These are phyloP conservation scores for Epichloe aotearoae DNA, from an alignment of 2,329 filamentous ascomycete genomes.

Conservation along the genomic window DNA sequence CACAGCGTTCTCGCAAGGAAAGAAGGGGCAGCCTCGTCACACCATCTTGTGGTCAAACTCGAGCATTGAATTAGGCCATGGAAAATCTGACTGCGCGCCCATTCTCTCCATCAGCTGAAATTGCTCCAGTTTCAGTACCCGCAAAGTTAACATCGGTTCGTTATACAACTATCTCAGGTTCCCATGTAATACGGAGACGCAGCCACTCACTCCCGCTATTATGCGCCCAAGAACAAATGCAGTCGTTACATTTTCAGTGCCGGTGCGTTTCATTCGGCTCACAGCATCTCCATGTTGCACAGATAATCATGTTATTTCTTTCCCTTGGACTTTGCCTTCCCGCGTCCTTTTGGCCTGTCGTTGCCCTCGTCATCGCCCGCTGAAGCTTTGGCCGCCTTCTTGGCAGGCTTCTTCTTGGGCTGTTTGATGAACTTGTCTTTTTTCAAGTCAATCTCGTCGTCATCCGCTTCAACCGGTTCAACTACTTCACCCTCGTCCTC, in stretches of 20 bases:
- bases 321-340: slow-evolving; percentile 31
- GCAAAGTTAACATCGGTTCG: neutral
- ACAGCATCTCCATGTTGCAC: neutral
- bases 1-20: no score
- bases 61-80: no score
- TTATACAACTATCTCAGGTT: neutral
- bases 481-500: slow-evolving; percentile 61
- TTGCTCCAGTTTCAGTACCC: neutral
- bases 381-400: slow-evolving; percentile 31
- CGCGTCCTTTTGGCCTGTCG: slow-evolving; percentile 36
- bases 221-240: neutral
- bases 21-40: no score
- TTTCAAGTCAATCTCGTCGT: slow-evolving; percentile 69
- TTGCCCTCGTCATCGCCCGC: slow-evolving; percentile 38
- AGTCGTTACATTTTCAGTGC: neutral
- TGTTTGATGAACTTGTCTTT: slow-evolving; percentile 95
- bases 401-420: slow-evolving; percentile 56
- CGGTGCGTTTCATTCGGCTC: slow-evolving; percentile 1
- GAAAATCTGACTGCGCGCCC: neutral
- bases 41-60: no score
- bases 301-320: slow-evolving; percentile 23
- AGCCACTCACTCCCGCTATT: slow-evolving; percentile 1
- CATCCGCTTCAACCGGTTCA: slow-evolving; percentile 46
- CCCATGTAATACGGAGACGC: neutral
- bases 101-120: no score